Base-by-base conservation (phyloP, 2,329 filamentous ascomycete species). In the Decorospora gaudefroyi region DNA sequence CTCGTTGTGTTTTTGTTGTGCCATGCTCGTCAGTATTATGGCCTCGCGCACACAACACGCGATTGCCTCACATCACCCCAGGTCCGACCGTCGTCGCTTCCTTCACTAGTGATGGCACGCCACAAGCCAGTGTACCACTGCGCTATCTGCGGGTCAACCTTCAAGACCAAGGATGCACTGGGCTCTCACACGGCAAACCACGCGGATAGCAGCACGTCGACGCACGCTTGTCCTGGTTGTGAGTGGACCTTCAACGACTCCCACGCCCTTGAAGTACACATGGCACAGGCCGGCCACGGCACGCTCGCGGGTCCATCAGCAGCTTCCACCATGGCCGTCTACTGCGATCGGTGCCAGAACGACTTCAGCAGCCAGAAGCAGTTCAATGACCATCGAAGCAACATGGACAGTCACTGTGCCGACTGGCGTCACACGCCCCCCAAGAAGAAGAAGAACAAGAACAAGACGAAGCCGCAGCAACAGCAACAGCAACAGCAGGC, bases 241-340 rank as follows among this genome's bases (percentile, higher is more conserved):
- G 10, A 30, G 0, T 55, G 47, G 40, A 16, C 26, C 1, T 65
- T 62, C 15, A 17, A 38, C 8, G 57, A 64, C 42, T 44, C 46
- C 2, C 35, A 56, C n/a, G 49, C 49, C 1, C 53, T 67, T 0
- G 61, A 65, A 22, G 19, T 42, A 0, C 64, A 67, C 25, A 34
- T 40, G 22, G 41, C 48, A 10, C 19, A 34, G 12, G 46, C 15
- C 8, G 47, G 51, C 4, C 61, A 65, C 32, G 18, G 17, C 5
- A 12, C 29, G 13, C n/a, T n/a, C n/a, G n/a, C n/a, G n/a, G n/a
- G n/a, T n/a, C 5, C 19, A 3, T 11, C 25, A 2, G 22, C 34
- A 19, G 23, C 23, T n/a, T 34, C 44, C 15, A 2, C 12, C 8
- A 36, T 25, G 26, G 25, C 29, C 4, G 17, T 51, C 32, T 16